Base-by-base conservation (phyloP, 2,329 filamentous ascomycete species). In the Metarhizium robertsii region DNA sequence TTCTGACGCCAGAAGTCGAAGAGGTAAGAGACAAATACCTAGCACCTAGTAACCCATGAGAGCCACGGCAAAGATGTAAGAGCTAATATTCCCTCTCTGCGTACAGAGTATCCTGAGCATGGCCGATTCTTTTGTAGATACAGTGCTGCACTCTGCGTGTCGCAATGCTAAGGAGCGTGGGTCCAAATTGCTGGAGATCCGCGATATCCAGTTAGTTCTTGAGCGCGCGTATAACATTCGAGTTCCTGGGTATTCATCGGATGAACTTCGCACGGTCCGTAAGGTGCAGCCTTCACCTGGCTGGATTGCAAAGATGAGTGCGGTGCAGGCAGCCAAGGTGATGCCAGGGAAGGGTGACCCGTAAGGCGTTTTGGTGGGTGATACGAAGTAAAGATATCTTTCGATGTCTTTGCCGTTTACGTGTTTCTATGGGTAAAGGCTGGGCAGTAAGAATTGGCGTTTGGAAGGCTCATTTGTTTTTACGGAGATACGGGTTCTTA, bases 221-320 rank as follows among this genome's bases (percentile, higher is more conserved):
- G 89, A 94, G 72, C 84, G 89, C 57, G 87, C 87, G 58, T 92
- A 91, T 78, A 94, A 94, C 71, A 92, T 94, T 65, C 87, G 89
- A 55, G 91, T 99, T 57, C 94, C 94, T 0, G 94, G 94, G 13
- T 97, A 95, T 73, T 90, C 90, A 0, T 89, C 91, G 3, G 94
- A 99, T 67, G 94, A 99, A 73, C 82, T 96, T 58, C 86, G 94
- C 56, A 96, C 91, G 0, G 92, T 97, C 34, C 86, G 92, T 69
- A 96, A 96, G 76, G 87, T 95, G 53, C 88, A 94, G 68, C 94
- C 94, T 2, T 86, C 90, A 20, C 77, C 87, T 16, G 88, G 85
- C 25, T 99, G 94, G 91, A 92, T 94, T 59, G 87, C 88, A 62
- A 99, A 99, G 79, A 95, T 99, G 87, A 92, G 91, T 65, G 92